A percentile compares a stretch with the other conserved stretches of the same genome.
Evolutionary conservation across 805 yeast genomes (phyloP).

Genomic region (Pichia deserticola): DNA sequence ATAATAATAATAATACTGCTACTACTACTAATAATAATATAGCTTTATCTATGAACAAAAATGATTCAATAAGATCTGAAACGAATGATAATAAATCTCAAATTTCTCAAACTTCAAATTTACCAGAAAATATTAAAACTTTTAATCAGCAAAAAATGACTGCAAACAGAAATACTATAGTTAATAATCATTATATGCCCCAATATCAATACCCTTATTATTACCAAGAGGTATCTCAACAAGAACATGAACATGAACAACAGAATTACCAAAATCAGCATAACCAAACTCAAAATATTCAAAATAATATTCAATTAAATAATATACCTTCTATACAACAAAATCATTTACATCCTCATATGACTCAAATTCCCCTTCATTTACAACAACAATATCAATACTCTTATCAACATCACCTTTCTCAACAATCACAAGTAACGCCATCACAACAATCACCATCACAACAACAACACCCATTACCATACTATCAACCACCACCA

Average conservation of each 20-base stretch:
- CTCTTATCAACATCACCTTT: neutral
- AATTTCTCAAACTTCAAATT: neutral
- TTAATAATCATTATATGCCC: neutral
- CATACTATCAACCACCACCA: constrained; percentile 14
- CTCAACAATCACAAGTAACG: neutral
- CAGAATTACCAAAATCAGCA: neutral
- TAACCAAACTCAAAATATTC: too few relatives aligned
- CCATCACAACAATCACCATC: too few relatives aligned
- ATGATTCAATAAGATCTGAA: too few relatives aligned
- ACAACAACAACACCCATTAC: constrained; percentile 18
- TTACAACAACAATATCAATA: constrained; percentile 1
- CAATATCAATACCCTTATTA: neutral
- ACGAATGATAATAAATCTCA: too few relatives aligned
- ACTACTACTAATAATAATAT: neutral
- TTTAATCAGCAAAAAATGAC: too few relatives aligned
- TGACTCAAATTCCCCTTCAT: neutral
- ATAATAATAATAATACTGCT: neutral
- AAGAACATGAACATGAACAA: too few relatives aligned
- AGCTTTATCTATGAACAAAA: neutral
- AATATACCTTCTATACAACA: too few relatives aligned
- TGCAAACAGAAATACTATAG: neutral
- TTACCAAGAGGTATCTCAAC: neutral
- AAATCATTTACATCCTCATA: neutral
- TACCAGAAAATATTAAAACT: neutral
- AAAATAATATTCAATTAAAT: too few relatives aligned